Evolutionary conservation across 75 land plant species (phyloP), one percentile per base, ranked within the genome.

Genomic region (Picea sitchensis): DNA sequence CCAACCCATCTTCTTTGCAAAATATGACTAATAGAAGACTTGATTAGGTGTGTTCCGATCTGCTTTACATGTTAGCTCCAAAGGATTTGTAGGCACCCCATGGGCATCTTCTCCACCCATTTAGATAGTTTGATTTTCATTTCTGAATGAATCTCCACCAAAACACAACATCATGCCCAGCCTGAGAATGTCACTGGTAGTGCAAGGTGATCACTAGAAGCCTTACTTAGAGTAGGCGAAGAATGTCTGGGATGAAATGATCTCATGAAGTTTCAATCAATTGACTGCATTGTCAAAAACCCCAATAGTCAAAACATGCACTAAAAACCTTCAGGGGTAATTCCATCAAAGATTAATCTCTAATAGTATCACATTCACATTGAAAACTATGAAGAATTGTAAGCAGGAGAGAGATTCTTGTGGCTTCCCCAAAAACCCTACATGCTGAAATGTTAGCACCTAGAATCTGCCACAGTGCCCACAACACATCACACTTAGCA

Each of bases 401-500:
- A 56, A 92, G 63, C 64, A 98, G 79, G 64, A 98, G 98, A 26
- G 93, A 82, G n/a, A 98, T 93, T 26, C 98, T 98, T 73, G 95
- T 91, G 23, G 88, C 90, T 84, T 96, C 96, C 75, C 94, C 92
- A 86, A 98, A 98, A 38, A 91, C 92, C 75, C 88, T 84, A 73
- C 93, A 93, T 60, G 91, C 87, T 71, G 92, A 85, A 79, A 38
- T 82, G 79, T 93, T 95, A n/a, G 83, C 80, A 18, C 90, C 88
- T 57, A 98, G 75, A 56, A 95, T 90, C n/a, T 94, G 94, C 94
- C 94, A 95, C 74, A 95, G 78, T 36, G n/a, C 83, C 77, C 96
- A 95, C 67, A 98, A 82, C n/a, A 87, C 84, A 79, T 98, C 98
- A 81, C 94, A 88, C 80, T 93, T 91, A 67, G 98, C 95, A 78